A percentile compares a stretch with the other conserved stretches of the same genome.
phyloP scores from a whole-genome alignment of 148 eudicot genomes.

The Mesembryanthemum crystallinum region DNA sequence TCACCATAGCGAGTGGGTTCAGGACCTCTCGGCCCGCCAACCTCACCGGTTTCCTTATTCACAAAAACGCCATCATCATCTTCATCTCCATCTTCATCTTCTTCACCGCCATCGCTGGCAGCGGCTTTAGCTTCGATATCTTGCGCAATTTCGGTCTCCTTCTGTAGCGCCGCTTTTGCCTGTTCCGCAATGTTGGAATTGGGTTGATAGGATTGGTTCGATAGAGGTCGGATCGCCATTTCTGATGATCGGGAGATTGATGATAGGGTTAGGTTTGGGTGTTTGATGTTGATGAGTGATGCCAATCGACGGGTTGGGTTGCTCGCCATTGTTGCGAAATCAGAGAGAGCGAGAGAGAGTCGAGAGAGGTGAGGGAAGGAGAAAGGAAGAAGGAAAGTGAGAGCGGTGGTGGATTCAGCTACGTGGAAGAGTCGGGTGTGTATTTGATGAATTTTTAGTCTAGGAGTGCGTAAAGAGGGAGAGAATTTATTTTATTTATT shows the following conservation, averaged over 20 bases:
- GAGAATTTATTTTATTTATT: too few species aligned
- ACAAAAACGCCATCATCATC: constrained; percentile 23
- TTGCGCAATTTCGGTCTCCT: neutral
- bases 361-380: neutral
- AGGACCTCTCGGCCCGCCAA: constrained; percentile 91
- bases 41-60: constrained; percentile 75
- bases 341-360: constrained; percentile 9
- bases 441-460: too few species aligned
- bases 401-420: neutral
- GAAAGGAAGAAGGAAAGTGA: neutral
- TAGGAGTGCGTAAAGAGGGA: too few species aligned
- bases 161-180: constrained; percentile 8
- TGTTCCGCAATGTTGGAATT: constrained; percentile 11
- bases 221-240: constrained; percentile 26
- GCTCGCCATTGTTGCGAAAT: constrained; percentile 34
- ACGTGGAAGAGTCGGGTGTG: neutral
- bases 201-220: constrained; percentile 31
- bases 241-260: constrained; percentile 22
- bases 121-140: neutral
- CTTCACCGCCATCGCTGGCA: constrained; percentile 22
- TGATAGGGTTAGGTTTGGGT: constrained; percentile 6
- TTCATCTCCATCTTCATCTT: constrained; percentile 35
- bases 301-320: constrained; percentile 47
- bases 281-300: constrained; percentile 20
- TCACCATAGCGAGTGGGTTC: constrained; percentile 95